Evolutionary conservation across 1,284 basidiomycete species (phyloP).

Genomic region (Pulchroboletus neoregius): DNA sequence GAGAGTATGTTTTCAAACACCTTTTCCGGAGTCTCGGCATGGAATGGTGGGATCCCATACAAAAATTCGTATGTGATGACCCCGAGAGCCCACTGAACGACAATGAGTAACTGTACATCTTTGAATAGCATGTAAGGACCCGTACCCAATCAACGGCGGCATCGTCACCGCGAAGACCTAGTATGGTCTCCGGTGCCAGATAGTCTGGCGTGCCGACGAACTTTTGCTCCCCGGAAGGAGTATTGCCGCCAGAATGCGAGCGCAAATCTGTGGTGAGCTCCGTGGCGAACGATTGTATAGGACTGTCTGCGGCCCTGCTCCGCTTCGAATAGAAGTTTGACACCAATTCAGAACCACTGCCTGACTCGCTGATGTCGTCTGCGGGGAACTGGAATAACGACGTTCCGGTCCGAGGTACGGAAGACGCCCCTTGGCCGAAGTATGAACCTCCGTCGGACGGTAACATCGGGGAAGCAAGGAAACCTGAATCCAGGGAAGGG

Average conservation of each 20-base stretch:
- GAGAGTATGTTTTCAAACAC: slow-evolving; percentile 99
- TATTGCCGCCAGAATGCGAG: slow-evolving; percentile 54
- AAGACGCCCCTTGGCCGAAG: slow-evolving; percentile 64
- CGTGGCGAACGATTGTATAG: slow-evolving; percentile 75
- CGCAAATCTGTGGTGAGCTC: slow-evolving; percentile 80
- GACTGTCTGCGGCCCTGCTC: slow-evolving; percentile 62
- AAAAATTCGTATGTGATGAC: slow-evolving; percentile 99
- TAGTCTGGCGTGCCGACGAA: slow-evolving; percentile 98
- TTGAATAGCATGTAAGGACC: slow-evolving; percentile 18
- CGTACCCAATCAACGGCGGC: slow-evolving; percentile 94
- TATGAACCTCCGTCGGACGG: slow-evolving; percentile 74
- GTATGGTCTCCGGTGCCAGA: slow-evolving; percentile 92
- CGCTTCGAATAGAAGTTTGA: slow-evolving; percentile 57
- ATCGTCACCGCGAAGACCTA: slow-evolving; percentile 94
- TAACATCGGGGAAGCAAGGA: slow-evolving; percentile 69
- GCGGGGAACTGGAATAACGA: slow-evolving; percentile 63
- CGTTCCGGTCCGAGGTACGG: slow-evolving; percentile 53
- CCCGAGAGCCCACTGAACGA: slow-evolving; percentile 86
- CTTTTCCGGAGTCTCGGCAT: slow-evolving; percentile 93
- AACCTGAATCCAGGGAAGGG: slow-evolving; percentile 80
- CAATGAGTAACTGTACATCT: slow-evolving; percentile 16
- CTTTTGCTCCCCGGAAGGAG: slow-evolving; percentile 81
- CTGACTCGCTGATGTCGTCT: slow-evolving; percentile 80
- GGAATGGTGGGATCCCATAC: slow-evolving; percentile 96
- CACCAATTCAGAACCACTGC: slow-evolving; percentile 77